Conservation (phyloP, 2,329 filamentous ascomycete genomes). For the Paecilomyces sp. region DNA sequence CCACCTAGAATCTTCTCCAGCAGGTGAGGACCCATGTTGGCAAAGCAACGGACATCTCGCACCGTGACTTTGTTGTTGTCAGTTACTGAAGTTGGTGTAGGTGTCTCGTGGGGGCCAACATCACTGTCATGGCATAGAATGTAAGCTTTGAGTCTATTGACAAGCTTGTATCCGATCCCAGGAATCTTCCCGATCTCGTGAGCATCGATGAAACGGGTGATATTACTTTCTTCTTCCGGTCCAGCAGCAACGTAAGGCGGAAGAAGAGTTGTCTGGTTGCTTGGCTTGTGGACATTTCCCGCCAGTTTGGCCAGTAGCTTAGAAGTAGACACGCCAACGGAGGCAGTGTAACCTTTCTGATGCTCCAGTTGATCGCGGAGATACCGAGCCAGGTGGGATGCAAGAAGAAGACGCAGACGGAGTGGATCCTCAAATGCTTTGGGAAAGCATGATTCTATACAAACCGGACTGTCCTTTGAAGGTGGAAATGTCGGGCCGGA, state of each 20-base stretch:
- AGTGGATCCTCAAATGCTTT: slow-evolving; percentile 17
- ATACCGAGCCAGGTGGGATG: slow-evolving; percentile 71
- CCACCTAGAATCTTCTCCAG: slow-evolving; percentile 65
- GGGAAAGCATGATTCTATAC: slow-evolving; percentile 16
- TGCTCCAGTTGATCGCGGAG: slow-evolving; percentile 66
- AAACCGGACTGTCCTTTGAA: slow-evolving; percentile 1
- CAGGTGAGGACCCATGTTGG: slow-evolving; percentile 54
- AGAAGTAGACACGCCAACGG: slow-evolving; percentile 79
- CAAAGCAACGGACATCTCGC: slow-evolving; percentile 55
- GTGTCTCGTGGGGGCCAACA: slow-evolving; percentile 22
- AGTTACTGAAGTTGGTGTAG: slow-evolving; percentile 27
- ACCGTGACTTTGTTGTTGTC: slow-evolving; percentile 56
- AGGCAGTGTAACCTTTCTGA: slow-evolving; percentile 76
- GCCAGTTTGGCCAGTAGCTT: slow-evolving; percentile 82
- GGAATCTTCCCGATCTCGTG: slow-evolving; percentile 76
- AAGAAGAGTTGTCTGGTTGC: slow-evolving; percentile 76
- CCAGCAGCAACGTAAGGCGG: slow-evolving; percentile 47
- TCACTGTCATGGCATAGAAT: slow-evolving; percentile 41
- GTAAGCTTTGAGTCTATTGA: slow-evolving; percentile 58
- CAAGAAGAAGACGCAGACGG: slow-evolving; percentile 61
- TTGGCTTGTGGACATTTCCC: slow-evolving; percentile 78
- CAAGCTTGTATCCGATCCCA: slow-evolving; percentile 76
- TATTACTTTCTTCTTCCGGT: slow-evolving; percentile 37
- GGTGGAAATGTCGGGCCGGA: slow-evolving; percentile 57
- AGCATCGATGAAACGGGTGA: slow-evolving; percentile 63